A percentile compares a stretch with the other conserved stretches of the same genome.
These are phyloP conservation scores for Trifolium pratense DNA, from an alignment of 306 rosid species.

Conservation along the genomic window DNA sequence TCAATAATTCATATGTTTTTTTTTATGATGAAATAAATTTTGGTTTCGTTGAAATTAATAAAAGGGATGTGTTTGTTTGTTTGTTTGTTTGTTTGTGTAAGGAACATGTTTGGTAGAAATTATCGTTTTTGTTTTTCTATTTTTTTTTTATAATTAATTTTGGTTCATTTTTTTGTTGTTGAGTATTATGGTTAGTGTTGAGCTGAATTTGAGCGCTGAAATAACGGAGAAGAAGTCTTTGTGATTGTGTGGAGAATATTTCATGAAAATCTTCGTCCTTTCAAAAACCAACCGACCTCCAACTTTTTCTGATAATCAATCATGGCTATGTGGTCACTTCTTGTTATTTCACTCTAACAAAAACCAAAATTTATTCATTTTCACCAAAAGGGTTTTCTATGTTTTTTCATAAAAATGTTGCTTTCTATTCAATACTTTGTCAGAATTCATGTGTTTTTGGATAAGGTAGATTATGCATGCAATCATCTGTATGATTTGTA, in stretches of 20 bases:
- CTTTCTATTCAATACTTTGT: background rate
- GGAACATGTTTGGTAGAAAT: conserved; percentile 9
- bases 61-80: conserved; percentile 15
- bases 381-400: conserved; percentile 39
- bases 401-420: conserved; percentile 14
- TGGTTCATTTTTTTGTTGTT: background rate
- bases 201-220: conserved; percentile 54
- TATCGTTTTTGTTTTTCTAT: conserved; percentile 5
- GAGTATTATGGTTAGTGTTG: conserved; percentile 43
- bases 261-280: conserved; percentile 50
- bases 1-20: background rate
- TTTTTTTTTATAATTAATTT: background rate
- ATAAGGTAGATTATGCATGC: conserved; percentile 8
- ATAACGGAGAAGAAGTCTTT: conserved; percentile 59
- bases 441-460: background rate
- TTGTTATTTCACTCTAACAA: conserved; percentile 27
- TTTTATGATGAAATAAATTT: background rate
- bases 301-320: conserved; percentile 49
- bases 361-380: conserved; percentile 30
- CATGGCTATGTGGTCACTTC: conserved; percentile 40
- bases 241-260: conserved; percentile 66
- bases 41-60: conserved; percentile 22
- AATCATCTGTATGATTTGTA: background rate
- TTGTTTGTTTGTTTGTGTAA: conserved; percentile 20
- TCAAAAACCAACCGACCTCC: conserved; percentile 48